Base-by-base conservation (phyloP, 345 rosid genomes). In the Rubroshorea leprosula region DNA sequence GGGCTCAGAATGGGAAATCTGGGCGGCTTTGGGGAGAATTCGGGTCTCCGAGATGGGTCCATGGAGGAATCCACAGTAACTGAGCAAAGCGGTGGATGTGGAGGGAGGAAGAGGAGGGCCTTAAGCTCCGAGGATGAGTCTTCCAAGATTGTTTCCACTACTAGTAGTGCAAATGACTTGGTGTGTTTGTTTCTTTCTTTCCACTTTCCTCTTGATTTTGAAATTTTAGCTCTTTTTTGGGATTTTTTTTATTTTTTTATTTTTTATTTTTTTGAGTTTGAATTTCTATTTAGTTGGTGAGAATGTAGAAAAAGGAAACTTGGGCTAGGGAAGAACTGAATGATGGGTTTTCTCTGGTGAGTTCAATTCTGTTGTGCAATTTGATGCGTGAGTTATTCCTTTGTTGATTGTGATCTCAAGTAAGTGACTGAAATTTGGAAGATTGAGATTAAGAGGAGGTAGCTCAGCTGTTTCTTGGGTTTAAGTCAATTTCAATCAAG, bases 61-160 rank as follows among this genome's bases (percentile, higher is more conserved):
- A 58, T 51, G 31, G 95, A 85, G 78, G 96, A 84, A 63, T 88
- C 98, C 13, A 82, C 95, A 0, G 78, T 89, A 60, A 86, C 93
- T 13, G 93, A 83, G 71, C 84, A 81, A 59, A 84, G 86, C 61
- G 85, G 81, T 2, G 81, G 83, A 24, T 70, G 80, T 57, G 83
- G 83, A 54, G 58, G 69, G 20, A 75, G 90, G 76, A 92, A 81
- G 83, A 67, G 84, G 70, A 69, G 73, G 68, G 85, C 76, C 70
- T 74, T 82, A 64, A 84, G 82, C 81, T 87, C 83, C 0, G 89
- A 84, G 64, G 93, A 83, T 62, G 95, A 78, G 23, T 69, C 84
- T 39, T 80, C 88, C 18, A 88, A 82, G 74, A 66, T 82, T 69
- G 92, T 85, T 61, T 85, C 98, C 69, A 79, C 96, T 50, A 83